Percentiles rank a stretch among this genome's conserved stretches.
Evolutionary conservation across 495 filamentous ascomycete species (phyloP).

Genomic region (Xylaria scruposa): DNA sequence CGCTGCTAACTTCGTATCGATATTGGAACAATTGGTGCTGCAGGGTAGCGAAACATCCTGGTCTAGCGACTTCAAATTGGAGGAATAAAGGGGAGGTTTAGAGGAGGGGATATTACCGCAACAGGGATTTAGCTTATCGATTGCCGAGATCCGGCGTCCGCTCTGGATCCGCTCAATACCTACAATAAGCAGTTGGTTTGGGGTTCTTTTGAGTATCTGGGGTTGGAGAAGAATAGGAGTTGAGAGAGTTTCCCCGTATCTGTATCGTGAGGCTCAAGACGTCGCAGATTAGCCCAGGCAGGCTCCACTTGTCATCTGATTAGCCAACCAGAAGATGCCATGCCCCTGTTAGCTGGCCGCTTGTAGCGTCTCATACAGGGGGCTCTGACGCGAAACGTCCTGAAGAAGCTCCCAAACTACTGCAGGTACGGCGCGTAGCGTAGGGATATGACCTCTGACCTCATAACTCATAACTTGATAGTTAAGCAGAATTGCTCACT

Average conservation of each 20-base stretch:
- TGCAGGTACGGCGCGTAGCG: constrained; percentile 19
- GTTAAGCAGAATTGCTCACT: neutral
- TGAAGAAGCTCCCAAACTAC: neutral
- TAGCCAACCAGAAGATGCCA: constrained; percentile 7
- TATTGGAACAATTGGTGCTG: neutral
- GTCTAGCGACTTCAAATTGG: constrained; percentile 5
- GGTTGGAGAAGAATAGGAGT: constrained; percentile 3
- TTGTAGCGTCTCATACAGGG: constrained; percentile 18
- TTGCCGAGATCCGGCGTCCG: constrained; percentile 22
- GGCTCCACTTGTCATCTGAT: neutral
- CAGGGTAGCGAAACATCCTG: neutral
- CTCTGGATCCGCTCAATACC: neutral
- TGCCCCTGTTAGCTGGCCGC: neutral
- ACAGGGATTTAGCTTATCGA: constrained; percentile 15
- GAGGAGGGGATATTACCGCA: neutral
- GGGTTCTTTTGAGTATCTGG: constrained; percentile 5
- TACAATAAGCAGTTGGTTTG: neutral
- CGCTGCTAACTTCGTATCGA: neutral
- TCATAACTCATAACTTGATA: neutral
- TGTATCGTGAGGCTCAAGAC: constrained; percentile 21
- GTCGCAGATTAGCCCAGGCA: constrained; percentile 14
- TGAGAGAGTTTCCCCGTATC: neutral
- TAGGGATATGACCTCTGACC: constrained; percentile 5
- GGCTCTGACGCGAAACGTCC: constrained; percentile 17
- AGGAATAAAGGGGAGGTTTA: neutral